phyloP scores from a whole-genome alignment of 352 stramenopile species.

The Salisapilia sapeloensis region DNA sequence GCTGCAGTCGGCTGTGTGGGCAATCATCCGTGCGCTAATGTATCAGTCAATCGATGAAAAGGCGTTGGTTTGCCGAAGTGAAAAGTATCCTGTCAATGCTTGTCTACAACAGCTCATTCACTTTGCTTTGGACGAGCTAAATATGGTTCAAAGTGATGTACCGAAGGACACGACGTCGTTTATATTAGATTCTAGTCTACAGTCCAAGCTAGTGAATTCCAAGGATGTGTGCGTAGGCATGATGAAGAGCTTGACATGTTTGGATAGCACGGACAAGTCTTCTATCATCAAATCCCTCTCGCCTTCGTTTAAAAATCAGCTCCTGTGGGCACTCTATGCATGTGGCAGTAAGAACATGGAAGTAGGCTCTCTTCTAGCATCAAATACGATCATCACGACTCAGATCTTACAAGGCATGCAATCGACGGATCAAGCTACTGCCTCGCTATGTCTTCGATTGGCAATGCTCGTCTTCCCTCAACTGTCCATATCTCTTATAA shows the following conservation, averaged over 20 bases:
- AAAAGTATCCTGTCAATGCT: slow-evolving; percentile 15
- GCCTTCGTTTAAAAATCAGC: slow-evolving; percentile 40
- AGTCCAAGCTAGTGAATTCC: too few species aligned
- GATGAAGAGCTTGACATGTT: slow-evolving; percentile 37
- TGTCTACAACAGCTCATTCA: slow-evolving; percentile 29
- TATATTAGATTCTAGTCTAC: slow-evolving; percentile 2
- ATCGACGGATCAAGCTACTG: slow-evolving; percentile 35
- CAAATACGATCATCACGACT: slow-evolving; percentile 27
- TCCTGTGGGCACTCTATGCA: slow-evolving; percentile 50
- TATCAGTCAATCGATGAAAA: slow-evolving; percentile 39
- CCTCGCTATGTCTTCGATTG: slow-evolving; percentile 64
- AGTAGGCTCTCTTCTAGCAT: slow-evolving; percentile 41
- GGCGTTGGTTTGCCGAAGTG: not conserved
- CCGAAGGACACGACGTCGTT: not conserved
- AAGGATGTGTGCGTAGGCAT: slow-evolving; percentile 50
- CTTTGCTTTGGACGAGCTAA: slow-evolving; percentile 55
- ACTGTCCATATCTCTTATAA: slow-evolving; percentile 58
- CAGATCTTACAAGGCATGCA: slow-evolving; percentile 49
- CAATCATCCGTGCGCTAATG: slow-evolving; percentile 58
- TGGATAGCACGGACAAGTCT: too few species aligned
- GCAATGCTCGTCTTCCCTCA: slow-evolving; percentile 71
- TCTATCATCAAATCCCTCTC: slow-evolving; percentile 4
- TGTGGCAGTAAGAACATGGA: slow-evolving; percentile 48
- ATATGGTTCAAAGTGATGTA: slow-evolving; percentile 12
- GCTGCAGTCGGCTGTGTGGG: slow-evolving; percentile 59